Evolutionary conservation across 2,329 filamentous ascomycete species (phyloP), one percentile per base, ranked within the genome.

Genomic region (Paecilomyces fulvus): DNA sequence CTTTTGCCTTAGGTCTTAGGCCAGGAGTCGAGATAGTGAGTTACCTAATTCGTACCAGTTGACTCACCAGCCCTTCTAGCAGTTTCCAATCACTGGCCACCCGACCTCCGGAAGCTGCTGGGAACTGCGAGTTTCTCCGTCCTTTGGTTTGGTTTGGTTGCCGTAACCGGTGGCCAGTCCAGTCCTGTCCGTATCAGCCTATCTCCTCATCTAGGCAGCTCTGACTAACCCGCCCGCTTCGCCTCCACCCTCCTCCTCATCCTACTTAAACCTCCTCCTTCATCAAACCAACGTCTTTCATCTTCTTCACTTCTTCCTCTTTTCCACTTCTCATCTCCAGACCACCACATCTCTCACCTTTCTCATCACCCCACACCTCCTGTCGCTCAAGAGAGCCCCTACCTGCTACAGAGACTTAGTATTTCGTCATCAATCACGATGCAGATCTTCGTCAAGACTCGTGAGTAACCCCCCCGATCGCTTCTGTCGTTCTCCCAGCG

Each of bases 361-460:
- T 59, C 53, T 55, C 54, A 60, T 56, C 51, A 54, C 51, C 55
- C 57, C 55, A 20, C 30, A 25, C 49, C 55, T 5, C 30, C 20
- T 54, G 55, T 53, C 49, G 33, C 52, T 53, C 52, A 53, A 52
- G 43, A 53, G 25, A 54, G 30, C 17, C 28, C n/a, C 37, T 56
- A 30, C 46, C 30, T 28, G 30, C 28, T 28, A 50, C 8, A 37
- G 14, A 37, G 12, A 17, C 31, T 49, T 28, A 25, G 21, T 28
- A 28, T 57, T 33, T 31, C 48, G 14, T 49, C 48, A 25, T 7
- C 5, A 28, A 10, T 64, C 77, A 85, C 65, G 76, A 95, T 96
- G 92, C 92, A 96, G 83, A 96, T 96, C 83, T 96, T 96, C 78
- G 92, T 96, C 70, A 96, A 96, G 87, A 96, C 91, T 67, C 84